Evolutionary conservation across 2,329 filamentous ascomycete species (phyloP), one percentile per base, ranked within the genome.

Genomic region (Fusarium dlaminii): DNA sequence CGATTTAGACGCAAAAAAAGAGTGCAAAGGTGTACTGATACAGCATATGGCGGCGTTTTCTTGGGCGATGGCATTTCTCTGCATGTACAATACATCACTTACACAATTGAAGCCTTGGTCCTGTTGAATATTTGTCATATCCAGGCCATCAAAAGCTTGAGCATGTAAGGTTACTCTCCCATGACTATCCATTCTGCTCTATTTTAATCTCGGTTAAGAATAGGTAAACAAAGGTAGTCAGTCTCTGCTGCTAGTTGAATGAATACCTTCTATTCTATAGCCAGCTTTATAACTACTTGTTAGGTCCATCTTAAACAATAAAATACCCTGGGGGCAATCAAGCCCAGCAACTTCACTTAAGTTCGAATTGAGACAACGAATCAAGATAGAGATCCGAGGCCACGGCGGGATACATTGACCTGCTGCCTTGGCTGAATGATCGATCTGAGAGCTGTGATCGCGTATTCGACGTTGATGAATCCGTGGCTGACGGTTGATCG

Each of bases 41-140:
- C 29, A n/a, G 48, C 48, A 68, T 49, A 46, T 57, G 39, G 36
- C 40, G 68, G 68, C 68, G 68, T 72, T 72, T 46, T 49, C 40
- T 30, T 32, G 32, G 51, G 24, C 18, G 30, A 64, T 29, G 30
- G 14, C 32, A 34, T 34, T 18, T 57, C 36, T n/a, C 59, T 51
- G 29, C 27, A 43, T 68, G 49, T 22, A 46, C 39, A 45, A 29
- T 46, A 45, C n/a, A 46, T 24, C 32, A 27, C 30, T 39, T 29
- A 27, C 34, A 42, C 30, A 42, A 42, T 15, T 34, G n/a, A 46
- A 60, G 18, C 29, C 24, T 34, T 72, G 24, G 51, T 13, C 51
- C 51, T 39, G 24, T n/a, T 40, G 27, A 29, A 29, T 39, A 18
- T 40, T 55, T n/a, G 30, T 6, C 9, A 34, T 29, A 24, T 27